Evolutionary conservation across 2,329 filamentous ascomycete genomes (phyloP).

Genomic region (Bipolaris victoriae): DNA sequence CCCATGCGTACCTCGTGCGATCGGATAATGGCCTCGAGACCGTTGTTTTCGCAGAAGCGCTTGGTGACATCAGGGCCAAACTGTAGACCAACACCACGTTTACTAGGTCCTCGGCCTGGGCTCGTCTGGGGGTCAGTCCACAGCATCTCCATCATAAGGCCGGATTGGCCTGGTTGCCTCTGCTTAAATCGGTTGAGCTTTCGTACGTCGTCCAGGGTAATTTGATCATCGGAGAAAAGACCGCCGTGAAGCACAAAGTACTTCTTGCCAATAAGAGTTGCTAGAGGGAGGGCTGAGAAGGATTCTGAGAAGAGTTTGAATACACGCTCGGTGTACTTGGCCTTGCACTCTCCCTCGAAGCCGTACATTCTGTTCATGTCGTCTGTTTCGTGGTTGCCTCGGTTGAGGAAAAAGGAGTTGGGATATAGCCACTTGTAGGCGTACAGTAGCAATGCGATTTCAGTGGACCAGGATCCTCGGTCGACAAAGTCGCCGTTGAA

Average conservation of each 20-base stretch:
- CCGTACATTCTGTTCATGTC: conserved; percentile 99
- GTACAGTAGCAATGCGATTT: conserved; percentile 91
- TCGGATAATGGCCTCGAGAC: conserved; percentile 90
- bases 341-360: conserved; percentile 97
- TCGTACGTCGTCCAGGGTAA: conserved; percentile 90
- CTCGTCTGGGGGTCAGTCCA: conserved; percentile 95
- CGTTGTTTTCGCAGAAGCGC: conserved; percentile 95
- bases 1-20: conserved; percentile 99
- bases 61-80: conserved; percentile 97
- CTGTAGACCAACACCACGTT: conserved; percentile 93
- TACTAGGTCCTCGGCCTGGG: conserved; percentile 89
- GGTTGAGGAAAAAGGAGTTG: conserved; percentile 88
- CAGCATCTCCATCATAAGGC: conserved; percentile 99
- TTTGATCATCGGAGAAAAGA: conserved; percentile 92
- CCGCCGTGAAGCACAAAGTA: conserved; percentile 94
- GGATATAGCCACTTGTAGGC: conserved; percentile 96
- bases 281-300: conserved; percentile 91
- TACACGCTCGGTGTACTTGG: conserved; percentile 93
- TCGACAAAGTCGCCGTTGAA: conserved; percentile 99
- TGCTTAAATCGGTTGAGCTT: conserved; percentile 91
- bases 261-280: conserved; percentile 88
- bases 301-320: conserved; percentile 99
- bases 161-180: conserved; percentile 88
- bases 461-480: conserved; percentile 96
- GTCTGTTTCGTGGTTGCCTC: conserved; percentile 98